phyloP scores from a whole-genome alignment of 2,329 filamentous ascomycete genomes.

The Pseudocercospora fuligena region DNA sequence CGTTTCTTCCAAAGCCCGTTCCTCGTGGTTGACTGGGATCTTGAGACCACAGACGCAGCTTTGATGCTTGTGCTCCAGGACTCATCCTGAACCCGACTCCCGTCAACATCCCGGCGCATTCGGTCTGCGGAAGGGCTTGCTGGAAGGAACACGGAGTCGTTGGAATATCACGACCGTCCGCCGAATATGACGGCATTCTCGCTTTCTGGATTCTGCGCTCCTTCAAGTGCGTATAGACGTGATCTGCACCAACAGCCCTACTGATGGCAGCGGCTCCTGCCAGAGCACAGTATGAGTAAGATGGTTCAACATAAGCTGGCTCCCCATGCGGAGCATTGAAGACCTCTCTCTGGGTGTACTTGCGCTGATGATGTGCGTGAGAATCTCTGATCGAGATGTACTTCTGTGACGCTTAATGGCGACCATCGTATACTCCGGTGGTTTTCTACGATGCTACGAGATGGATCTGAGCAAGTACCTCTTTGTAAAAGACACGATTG shows the following conservation, averaged over 20 bases:
- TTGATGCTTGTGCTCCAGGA: background rate
- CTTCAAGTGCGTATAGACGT: background rate
- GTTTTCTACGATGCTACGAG: background rate
- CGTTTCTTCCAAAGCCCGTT: background rate
- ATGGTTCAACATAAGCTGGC: background rate
- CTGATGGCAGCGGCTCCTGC: no score
- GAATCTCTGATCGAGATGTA: no score
- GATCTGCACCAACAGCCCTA: no score
- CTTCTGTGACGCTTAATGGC: background rate
- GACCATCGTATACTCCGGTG: background rate
- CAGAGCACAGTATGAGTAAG: background rate
- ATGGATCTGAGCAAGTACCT: background rate
- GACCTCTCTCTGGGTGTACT: background rate
- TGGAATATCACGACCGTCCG: background rate
- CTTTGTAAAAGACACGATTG: background rate
- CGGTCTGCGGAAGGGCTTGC: background rate
- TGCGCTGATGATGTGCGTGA: no score
- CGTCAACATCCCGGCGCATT: background rate
- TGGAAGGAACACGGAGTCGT: conserved; percentile 1
- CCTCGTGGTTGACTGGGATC: conserved; percentile 4
- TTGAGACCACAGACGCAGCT: background rate
- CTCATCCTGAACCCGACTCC: background rate
- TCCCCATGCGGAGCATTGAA: no score
- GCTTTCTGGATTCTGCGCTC: background rate
- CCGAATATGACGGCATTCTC: background rate